These are phyloP conservation scores for Choricystis sp. DNA, from an alignment of 139 green algal genomes.

Conservation along the genomic window DNA sequence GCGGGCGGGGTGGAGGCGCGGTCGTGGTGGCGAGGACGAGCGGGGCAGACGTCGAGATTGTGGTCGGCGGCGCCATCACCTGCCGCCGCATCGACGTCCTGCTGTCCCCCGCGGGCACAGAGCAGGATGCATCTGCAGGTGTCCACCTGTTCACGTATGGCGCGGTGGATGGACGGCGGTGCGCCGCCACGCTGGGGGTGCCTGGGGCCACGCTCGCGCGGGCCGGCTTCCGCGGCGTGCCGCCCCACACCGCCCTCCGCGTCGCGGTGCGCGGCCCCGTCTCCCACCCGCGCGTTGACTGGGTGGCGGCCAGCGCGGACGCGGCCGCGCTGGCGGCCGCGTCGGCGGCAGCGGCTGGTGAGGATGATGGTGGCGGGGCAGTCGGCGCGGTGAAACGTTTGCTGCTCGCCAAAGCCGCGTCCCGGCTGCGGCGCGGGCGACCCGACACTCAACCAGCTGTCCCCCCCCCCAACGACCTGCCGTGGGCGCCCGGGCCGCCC, in stretches of 20 bases:
- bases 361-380: no score
- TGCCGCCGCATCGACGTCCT: background rate
- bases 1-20: no score
- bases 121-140: background rate
- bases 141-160: background rate
- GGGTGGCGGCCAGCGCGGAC: background rate
- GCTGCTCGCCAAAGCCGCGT: no score
- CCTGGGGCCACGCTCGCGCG: background rate
- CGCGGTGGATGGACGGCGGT: background rate
- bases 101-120: background rate
- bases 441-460: no score
- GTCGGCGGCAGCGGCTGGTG: no score
- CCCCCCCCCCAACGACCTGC: no score
- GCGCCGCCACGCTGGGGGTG: background rate
- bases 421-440: no score
- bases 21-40: no score
- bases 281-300: background rate
- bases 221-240: background rate
- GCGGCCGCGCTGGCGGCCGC: background rate
- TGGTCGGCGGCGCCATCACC: no score
- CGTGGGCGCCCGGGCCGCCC: no score
- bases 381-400: no score
- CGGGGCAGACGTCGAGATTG: no score
- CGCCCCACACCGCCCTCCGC: background rate
- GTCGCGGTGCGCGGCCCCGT: background rate